Base-by-base conservation (phyloP, 805 yeast genomes). In the Wickerhamiella occidentalis region DNA sequence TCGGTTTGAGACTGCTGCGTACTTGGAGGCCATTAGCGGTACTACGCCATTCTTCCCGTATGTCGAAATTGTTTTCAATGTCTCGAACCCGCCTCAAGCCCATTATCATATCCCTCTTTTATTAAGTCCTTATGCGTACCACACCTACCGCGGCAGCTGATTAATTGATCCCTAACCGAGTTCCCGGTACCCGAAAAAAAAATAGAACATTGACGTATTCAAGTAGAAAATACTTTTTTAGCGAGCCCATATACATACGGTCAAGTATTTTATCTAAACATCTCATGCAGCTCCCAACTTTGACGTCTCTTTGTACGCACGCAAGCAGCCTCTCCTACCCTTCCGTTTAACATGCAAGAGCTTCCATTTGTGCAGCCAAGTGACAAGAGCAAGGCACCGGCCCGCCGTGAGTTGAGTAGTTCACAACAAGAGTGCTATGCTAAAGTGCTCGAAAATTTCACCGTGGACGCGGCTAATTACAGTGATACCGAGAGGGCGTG, bases 101-200 rank as follows among this genome's bases (percentile, higher is more conserved):
- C 97, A 88, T 63, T 88, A 86, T 65, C 97, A 88, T 62, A 82
- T 88, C 49, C 97, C 97, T 0, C 67, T 88, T 53, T 72, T 88
- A 48, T 68, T 88, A 51, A 79, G 95, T 40, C 85, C 85, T 61
- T 85, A 82, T 66, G 82, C 95, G 29, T 88, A 87, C 67, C 78
- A 94, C 5, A 88, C 96, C 0, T 88, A 88, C 68, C 74, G 96
- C 50, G 97, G 97, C 1, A 78, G 84, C 60, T 82, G 59, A 33
- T 13, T 33, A 33, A 33, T 33, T 15, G 19, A 6, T 19, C 15
- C 19, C 15, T 11, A 15, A n/a, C 38, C 38, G 18, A 15, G 38
- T 15, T 18, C 35, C 35, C 15, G 13, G 13, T 6, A n/a, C n/a
- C 35, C 35, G 15, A n/a, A 12, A n/a, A n/a, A n/a, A n/a, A n/a